Percentiles rank a stretch among this genome's conserved stretches.
These are phyloP conservation scores for Fusarium sp. DNA, from an alignment of 2,329 filamentous ascomycete species.

Conservation along the genomic window DNA sequence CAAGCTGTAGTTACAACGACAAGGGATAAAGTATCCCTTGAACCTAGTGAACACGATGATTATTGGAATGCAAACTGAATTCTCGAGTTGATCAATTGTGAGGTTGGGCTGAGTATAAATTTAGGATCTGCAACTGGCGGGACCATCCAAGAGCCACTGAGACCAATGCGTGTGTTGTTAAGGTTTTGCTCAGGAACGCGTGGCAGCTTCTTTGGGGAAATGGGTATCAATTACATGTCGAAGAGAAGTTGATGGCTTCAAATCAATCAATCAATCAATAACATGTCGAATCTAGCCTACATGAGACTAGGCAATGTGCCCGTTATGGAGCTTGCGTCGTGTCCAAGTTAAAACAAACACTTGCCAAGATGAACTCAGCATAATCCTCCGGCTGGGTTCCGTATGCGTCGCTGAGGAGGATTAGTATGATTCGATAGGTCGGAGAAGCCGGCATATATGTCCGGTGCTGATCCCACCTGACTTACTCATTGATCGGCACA, in stretches of 20 bases:
- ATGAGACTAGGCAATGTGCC: neutral
- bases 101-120: neutral
- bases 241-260: no score
- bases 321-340: neutral
- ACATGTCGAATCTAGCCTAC: conserved; percentile 18
- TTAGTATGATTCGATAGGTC: conserved; percentile 13
- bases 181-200: conserved; percentile 26
- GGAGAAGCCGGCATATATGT: conserved; percentile 11
- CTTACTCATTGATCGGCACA: conserved; percentile 20
- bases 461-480: conserved; percentile 25
- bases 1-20: conserved; percentile 31
- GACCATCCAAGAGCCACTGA: neutral
- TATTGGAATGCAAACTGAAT: conserved; percentile 38
- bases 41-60: conserved; percentile 38
- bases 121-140: conserved; percentile 5
- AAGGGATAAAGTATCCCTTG: conserved; percentile 25
- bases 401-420: conserved; percentile 8
- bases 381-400: neutral
- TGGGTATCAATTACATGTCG: conserved; percentile 23
- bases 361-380: neutral
- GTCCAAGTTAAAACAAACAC: neutral
- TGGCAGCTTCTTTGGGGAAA: conserved; percentile 17
- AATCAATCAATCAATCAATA: conserved; percentile 4
- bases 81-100: neutral
- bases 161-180: neutral